Percentiles rank a stretch among this genome's conserved stretches.
These are phyloP conservation scores for Leccinum imitatum DNA, from an alignment of 768 basidiomycete species.

Conservation along the genomic window DNA sequence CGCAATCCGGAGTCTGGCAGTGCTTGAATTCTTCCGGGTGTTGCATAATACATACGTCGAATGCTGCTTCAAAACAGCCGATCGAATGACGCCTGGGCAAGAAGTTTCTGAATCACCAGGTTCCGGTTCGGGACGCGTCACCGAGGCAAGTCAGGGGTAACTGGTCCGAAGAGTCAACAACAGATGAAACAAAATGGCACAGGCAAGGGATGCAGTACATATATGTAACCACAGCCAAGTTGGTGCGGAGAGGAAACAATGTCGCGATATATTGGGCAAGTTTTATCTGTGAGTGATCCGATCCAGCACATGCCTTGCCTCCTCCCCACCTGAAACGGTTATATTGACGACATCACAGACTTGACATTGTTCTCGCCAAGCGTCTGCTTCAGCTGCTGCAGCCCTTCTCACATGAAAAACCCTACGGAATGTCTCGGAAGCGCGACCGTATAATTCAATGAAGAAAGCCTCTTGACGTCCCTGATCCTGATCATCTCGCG, in stretches of 20 bases:
- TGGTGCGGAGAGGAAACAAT: conserved; percentile 40
- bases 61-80: conserved; percentile 53
- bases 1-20: conserved; percentile 79
- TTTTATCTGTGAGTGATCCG: conserved; percentile 37
- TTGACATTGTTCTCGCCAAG: conserved; percentile 31
- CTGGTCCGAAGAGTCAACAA: conserved; percentile 46
- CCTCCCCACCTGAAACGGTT: conserved; percentile 55
- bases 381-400: conserved; percentile 51
- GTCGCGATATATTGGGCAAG: conserved; percentile 58
- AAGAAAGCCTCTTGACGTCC: conserved; percentile 44
- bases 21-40: conserved; percentile 61
- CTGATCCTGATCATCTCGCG: conserved; percentile 47
- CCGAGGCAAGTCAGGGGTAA: conserved; percentile 74
- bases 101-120: conserved; percentile 45
- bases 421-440: conserved; percentile 43
- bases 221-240: conserved; percentile 63
- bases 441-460: background rate
- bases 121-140: conserved; percentile 52
- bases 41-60: conserved; percentile 54
- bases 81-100: conserved; percentile 53
- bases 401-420: conserved; percentile 50
- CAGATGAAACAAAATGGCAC: conserved; percentile 52
- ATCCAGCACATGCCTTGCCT: conserved; percentile 47
- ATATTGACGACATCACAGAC: conserved; percentile 43
- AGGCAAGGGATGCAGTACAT: conserved; percentile 60